phyloP scores from a whole-genome alignment of 768 basidiomycete genomes.

The Pleurotus salmoneostramineus region DNA sequence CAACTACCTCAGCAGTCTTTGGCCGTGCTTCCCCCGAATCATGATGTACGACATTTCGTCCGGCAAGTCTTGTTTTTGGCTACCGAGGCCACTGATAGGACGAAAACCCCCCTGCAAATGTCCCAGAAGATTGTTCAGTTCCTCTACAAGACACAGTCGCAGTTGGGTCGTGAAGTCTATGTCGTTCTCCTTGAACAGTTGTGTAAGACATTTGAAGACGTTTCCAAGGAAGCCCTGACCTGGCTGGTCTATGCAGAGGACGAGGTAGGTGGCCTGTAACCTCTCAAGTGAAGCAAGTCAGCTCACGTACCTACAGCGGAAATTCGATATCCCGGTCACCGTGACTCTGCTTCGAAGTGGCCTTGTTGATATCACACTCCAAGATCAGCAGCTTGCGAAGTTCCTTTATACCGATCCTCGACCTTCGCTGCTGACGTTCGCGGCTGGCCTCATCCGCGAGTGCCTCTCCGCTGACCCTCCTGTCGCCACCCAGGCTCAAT shows the following conservation, averaged over 20 bases:
- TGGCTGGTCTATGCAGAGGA: conserved; percentile 98
- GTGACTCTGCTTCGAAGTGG: conserved; percentile 83
- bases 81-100: conserved; percentile 72
- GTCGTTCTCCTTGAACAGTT: conserved; percentile 85
- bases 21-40: conserved; percentile 70
- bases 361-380: conserved; percentile 69
- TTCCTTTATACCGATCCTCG: conserved; percentile 76
- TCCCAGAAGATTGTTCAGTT: conserved; percentile 97
- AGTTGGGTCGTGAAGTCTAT: conserved; percentile 90
- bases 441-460: conserved; percentile 80
- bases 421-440: conserved; percentile 74
- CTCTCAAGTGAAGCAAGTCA: too few relatives aligned
- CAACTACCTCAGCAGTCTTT: conserved; percentile 74
- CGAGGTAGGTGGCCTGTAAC: conserved; percentile 52
- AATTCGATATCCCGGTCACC: conserved; percentile 93
- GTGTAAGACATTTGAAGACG: conserved; percentile 86
- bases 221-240: conserved; percentile 93
- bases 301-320: conserved; percentile 54
- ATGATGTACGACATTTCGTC: conserved; percentile 82
- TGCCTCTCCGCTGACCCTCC: conserved; percentile 81
- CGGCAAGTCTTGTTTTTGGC: conserved; percentile 81
- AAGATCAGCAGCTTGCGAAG: conserved; percentile 91
- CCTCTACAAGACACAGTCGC: conserved; percentile 83
- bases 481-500: conserved; percentile 74
- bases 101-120: conserved; percentile 86